Conservation (phyloP, 73 alveolate species). For the Paramecium pentaurelia region DNA sequence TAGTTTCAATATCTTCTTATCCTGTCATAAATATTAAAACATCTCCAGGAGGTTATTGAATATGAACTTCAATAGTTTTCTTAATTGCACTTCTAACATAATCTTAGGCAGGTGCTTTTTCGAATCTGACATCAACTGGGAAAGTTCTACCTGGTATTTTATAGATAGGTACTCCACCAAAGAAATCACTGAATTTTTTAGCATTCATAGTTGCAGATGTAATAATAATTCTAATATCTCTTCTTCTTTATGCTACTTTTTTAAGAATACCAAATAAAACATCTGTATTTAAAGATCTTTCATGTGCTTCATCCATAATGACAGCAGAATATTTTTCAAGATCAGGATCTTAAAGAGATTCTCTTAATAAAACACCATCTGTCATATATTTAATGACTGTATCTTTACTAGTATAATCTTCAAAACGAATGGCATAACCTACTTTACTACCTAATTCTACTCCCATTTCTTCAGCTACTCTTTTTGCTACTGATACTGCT, state of each 20-base stretch:
- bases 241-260: constrained; percentile 86
- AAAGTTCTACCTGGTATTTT: constrained; percentile 98
- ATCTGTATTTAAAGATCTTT: constrained; percentile 99
- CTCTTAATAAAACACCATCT: constrained; percentile 99
- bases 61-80: constrained; percentile 97
- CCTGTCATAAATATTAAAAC: constrained; percentile 98
- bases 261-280: constrained; percentile 93
- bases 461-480: constrained; percentile 98
- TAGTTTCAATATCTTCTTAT: constrained; percentile 98
- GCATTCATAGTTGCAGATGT: constrained; percentile 99
- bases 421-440: constrained; percentile 99
- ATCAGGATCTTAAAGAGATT: constrained; percentile 85
- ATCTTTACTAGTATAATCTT: constrained; percentile 89
- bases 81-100: constrained; percentile 98
- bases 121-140: constrained; percentile 96
- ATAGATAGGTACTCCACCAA: constrained; percentile 96
- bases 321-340: constrained; percentile 76
- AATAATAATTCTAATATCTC: constrained; percentile 94
- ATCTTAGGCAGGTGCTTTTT: constrained; percentile 99
- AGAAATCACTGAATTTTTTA: constrained; percentile 93
- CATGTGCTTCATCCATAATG: constrained; percentile 99
- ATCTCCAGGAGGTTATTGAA: constrained; percentile 99
- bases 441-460: constrained; percentile 99
- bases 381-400: constrained; percentile 99
- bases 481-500: constrained; percentile 99